Evolutionary conservation across 768 basidiomycete species (phyloP).

Genomic region (Tricholoma terreum): DNA sequence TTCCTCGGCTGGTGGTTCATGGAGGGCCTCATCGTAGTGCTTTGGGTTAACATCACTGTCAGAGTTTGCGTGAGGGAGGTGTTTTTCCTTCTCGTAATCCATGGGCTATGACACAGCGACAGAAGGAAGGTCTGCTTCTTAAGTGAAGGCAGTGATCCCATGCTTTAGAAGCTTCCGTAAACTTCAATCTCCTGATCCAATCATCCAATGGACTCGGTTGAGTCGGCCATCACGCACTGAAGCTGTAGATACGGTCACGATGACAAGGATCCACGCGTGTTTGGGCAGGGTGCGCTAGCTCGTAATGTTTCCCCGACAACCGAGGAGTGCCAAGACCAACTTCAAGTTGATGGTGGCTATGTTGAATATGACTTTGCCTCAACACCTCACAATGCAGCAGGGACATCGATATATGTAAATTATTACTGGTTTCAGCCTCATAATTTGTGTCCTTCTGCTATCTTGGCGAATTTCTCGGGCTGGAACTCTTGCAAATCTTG

Average conservation of each 20-base stretch:
- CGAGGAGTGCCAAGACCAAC: too few species aligned
- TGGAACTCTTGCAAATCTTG: slow-evolving; percentile 58
- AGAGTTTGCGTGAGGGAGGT: slow-evolving; percentile 16
- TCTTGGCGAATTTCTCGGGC: slow-evolving; percentile 47
- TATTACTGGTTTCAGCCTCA: slow-evolving; percentile 16
- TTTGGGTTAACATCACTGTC: slow-evolving; percentile 18
- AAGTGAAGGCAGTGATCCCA: too few species aligned
- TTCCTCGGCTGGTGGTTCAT: slow-evolving; percentile 33
- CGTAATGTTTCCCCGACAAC: too few species aligned
- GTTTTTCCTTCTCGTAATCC: slow-evolving; percentile 25
- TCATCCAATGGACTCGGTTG: background rate
- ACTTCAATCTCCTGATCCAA: background rate
- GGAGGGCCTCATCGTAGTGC: slow-evolving; percentile 25
- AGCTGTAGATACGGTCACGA: too few species aligned
- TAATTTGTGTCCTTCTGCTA: slow-evolving; percentile 63
- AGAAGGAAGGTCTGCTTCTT: slow-evolving; percentile 3
- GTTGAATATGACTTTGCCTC: too few species aligned
- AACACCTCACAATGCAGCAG: too few species aligned
- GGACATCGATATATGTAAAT: too few species aligned
- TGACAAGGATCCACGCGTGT: too few species aligned
- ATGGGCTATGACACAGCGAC: slow-evolving; percentile 8
- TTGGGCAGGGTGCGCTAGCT: too few species aligned
- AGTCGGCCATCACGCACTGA: too few species aligned
- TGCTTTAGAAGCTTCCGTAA: too few species aligned
- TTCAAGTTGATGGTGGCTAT: too few species aligned